phyloP scores from a whole-genome alignment of 768 basidiomycete genomes.

The Cantharellus anzutake region DNA sequence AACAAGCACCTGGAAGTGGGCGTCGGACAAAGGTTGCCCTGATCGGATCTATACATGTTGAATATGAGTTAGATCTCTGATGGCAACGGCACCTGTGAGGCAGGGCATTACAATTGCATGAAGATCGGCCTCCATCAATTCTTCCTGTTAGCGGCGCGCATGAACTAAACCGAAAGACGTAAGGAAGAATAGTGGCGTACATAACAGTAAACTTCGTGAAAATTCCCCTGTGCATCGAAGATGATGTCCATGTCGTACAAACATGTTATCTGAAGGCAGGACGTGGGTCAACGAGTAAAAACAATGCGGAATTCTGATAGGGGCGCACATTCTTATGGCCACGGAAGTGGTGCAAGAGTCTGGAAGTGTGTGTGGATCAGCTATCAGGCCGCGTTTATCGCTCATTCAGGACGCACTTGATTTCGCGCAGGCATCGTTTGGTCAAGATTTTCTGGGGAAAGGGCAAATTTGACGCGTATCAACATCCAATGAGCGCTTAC shows the following conservation, averaged over 20 bases:
- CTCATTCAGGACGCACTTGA: constrained; percentile 36
- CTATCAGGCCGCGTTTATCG: neutral
- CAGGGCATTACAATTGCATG: constrained; percentile 70
- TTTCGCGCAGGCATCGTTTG: constrained; percentile 89
- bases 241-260: constrained; percentile 98
- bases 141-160: constrained; percentile 40
- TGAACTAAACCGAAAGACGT: neutral
- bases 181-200: constrained; percentile 24
- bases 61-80: neutral
- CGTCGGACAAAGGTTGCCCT: constrained; percentile 73
- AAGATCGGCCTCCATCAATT: constrained; percentile 98
- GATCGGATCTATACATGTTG: constrained; percentile 44
- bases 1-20: constrained; percentile 47
- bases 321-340: constrained; percentile 88
- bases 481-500: constrained; percentile 12
- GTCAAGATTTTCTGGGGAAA: constrained; percentile 66
- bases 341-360: constrained; percentile 90
- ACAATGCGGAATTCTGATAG: neutral
- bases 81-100: neutral
- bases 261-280: constrained; percentile 60
- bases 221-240: constrained; percentile 76
- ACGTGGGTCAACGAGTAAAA: neutral
- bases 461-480: constrained; percentile 15
- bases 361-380: constrained; percentile 14
- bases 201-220: constrained; percentile 91